Conservation (phyloP, 192 early-diverging fungal genomes). For the Thamnidium elegans region DNA sequence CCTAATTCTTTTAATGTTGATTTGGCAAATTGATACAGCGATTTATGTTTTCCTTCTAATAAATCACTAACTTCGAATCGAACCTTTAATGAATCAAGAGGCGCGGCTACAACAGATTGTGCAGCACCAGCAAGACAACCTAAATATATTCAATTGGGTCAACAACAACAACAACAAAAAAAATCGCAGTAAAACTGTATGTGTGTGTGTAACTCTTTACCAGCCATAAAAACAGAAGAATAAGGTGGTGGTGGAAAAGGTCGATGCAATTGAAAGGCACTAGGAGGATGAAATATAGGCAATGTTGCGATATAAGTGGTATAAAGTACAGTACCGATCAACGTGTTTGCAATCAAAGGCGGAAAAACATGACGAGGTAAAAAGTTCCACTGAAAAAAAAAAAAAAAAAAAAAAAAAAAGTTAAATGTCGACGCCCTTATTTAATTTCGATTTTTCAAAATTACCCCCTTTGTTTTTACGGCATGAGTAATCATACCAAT, state of each 20-base stretch:
- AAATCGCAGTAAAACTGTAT: neutral
- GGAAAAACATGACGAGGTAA: conserved; percentile 69
- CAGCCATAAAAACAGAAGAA: conserved; percentile 49
- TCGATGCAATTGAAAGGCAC: conserved; percentile 41
- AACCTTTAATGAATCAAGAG: conserved; percentile 69
- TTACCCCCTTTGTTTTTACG: conserved; percentile 58
- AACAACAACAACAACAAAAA: neutral
- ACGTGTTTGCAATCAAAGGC: conserved; percentile 70
- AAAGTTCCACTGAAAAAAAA: conserved; percentile 47
- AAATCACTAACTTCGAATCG: conserved; percentile 75
- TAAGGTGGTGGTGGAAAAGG: conserved; percentile 53
- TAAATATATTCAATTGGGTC: conserved; percentile 4
- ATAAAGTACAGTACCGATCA: conserved; percentile 72
- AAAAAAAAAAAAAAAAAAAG: conserved; percentile 1
- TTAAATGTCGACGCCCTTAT: neutral
- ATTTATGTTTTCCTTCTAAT: conserved; percentile 65
- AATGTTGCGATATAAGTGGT: conserved; percentile 68
- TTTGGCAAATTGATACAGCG: conserved; percentile 64
- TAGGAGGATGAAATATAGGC: conserved; percentile 49
- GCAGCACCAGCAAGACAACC: conserved; percentile 70
- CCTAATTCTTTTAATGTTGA: conserved; percentile 56
- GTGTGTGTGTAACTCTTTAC: neutral
- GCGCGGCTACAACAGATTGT: conserved; percentile 70
- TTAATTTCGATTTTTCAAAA: conserved; percentile 4
- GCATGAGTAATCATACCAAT: conserved; percentile 72